Evolutionary conservation across 1,139 yeast genomes (phyloP).

Genomic region (Yamadazyma atmosphaerica): DNA sequence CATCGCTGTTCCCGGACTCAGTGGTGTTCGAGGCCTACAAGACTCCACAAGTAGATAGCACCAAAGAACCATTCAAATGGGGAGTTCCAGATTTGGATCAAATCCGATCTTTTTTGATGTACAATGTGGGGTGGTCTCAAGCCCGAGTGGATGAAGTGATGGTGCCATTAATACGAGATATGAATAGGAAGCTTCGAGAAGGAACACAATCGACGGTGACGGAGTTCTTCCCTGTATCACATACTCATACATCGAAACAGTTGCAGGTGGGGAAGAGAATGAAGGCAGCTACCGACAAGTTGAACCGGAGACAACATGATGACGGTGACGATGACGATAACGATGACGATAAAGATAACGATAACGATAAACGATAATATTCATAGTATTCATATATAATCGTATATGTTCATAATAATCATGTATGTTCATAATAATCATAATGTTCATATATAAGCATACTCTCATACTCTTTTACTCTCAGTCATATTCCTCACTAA

Average conservation of each 20-base stretch:
- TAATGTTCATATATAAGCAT: too few relatives aligned
- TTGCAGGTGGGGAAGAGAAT: conserved; percentile 59
- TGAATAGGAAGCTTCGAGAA: conserved; percentile 59
- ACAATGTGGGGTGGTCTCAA: conserved; percentile 80
- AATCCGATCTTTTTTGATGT: conserved; percentile 66
- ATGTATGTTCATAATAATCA: background rate
- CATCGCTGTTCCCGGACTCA: conserved; percentile 67
- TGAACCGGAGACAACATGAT: conserved; percentile 27
- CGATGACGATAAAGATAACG: too few relatives aligned
- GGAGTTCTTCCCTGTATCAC: conserved; percentile 59
- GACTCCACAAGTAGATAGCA: conserved; percentile 81
- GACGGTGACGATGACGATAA: background rate
- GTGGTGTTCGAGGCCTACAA: conserved; percentile 72
- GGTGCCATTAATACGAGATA: conserved; percentile 82
- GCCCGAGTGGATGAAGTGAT: conserved; percentile 78
- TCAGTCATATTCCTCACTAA: too few relatives aligned
- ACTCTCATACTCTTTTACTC: too few relatives aligned
- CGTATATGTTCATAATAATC: too few relatives aligned
- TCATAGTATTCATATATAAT: too few relatives aligned
- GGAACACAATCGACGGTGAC: conserved; percentile 58
- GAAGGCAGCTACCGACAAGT: conserved; percentile 54
- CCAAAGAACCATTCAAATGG: conserved; percentile 79
- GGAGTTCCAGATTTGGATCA: conserved; percentile 86
- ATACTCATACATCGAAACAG: conserved; percentile 44
- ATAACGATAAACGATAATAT: too few relatives aligned